Percentiles rank a stretch among this genome's conserved stretches.
Evolutionary conservation across 2,329 filamentous ascomycete species (phyloP).

Genomic region (Acrodontium crateriforme): DNA sequence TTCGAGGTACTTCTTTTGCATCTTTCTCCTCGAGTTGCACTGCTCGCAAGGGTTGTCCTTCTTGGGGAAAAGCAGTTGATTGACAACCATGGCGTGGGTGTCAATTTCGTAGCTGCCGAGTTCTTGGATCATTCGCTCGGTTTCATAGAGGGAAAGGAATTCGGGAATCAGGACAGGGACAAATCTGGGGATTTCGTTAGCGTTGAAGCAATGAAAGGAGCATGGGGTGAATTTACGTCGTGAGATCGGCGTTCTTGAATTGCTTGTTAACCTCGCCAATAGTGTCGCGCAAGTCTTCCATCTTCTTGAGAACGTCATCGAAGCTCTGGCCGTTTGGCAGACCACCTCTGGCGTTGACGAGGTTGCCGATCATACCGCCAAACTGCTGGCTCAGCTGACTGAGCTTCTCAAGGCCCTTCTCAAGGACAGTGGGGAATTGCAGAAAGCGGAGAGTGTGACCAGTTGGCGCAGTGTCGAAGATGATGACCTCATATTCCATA

Average conservation of each 20-base stretch:
- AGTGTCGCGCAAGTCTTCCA: constrained; percentile 83
- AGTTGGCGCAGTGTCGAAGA: constrained; percentile 97
- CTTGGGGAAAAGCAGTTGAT: constrained; percentile 89
- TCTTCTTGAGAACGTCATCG: constrained; percentile 82
- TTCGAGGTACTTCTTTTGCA: constrained; percentile 99
- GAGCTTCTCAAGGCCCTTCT: constrained; percentile 96
- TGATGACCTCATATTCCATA: constrained; percentile 95
- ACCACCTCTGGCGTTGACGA: constrained; percentile 63
- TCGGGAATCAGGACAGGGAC: constrained; percentile 98
- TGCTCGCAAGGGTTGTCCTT: constrained; percentile 78
- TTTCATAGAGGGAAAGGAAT: constrained; percentile 94
- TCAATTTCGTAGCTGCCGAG: constrained; percentile 86
- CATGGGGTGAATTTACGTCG: constrained; percentile 38
- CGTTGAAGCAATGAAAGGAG: not conserved
- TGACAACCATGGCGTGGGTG: constrained; percentile 94
- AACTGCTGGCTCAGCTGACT: constrained; percentile 90
- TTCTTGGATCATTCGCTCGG: constrained; percentile 99
- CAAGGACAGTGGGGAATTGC: constrained; percentile 93
- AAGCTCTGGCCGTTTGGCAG: constrained; percentile 89
- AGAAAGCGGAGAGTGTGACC: constrained; percentile 97
- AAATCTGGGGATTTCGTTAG: constrained; percentile 35
- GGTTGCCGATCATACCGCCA: constrained; percentile 85
- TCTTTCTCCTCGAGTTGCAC: constrained; percentile 86
- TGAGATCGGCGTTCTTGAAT: constrained; percentile 92
- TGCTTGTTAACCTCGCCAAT: constrained; percentile 94